Evolutionary conservation across 805 yeast genomes (phyloP).

Genomic region (Yarrowia sp.): DNA sequence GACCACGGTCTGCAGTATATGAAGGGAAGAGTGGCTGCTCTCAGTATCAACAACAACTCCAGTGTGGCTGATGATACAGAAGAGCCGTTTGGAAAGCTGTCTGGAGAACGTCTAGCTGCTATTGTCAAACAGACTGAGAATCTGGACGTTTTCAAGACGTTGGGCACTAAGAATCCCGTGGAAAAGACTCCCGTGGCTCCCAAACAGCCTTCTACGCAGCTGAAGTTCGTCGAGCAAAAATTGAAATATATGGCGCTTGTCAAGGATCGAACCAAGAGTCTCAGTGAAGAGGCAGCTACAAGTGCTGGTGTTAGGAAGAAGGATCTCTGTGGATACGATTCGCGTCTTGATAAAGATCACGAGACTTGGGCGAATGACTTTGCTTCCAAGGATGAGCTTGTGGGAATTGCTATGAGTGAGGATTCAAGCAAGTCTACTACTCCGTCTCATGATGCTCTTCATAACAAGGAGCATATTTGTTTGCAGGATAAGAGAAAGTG

Average conservation of each 20-base stretch:
- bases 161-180: slow-evolving; percentile 35
- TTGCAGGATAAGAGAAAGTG: slow-evolving; percentile 33
- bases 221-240: slow-evolving; percentile 39
- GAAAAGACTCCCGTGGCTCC: slow-evolving; percentile 19
- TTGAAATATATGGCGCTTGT: slow-evolving; percentile 40
- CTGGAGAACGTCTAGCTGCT: slow-evolving; percentile 40
- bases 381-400: slow-evolving; percentile 10
- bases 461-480: slow-evolving; percentile 30
- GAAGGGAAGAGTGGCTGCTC: slow-evolving; percentile 37
- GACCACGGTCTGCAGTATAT: slow-evolving; percentile 67
- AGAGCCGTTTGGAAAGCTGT: slow-evolving; percentile 40
- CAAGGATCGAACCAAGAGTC: slow-evolving; percentile 43
- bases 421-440: background rate
- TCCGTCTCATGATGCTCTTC: slow-evolving; percentile 10
- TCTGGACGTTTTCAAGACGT: slow-evolving; percentile 36
- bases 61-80: slow-evolving; percentile 13
- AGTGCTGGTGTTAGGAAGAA: slow-evolving; percentile 44
- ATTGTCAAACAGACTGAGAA: slow-evolving; percentile 28
- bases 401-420: background rate
- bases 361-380: background rate
- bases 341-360: slow-evolving; percentile 9
- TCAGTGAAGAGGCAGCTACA: slow-evolving; percentile 44
- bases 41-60: slow-evolving; percentile 6
- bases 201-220: slow-evolving; percentile 22
- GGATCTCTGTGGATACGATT: slow-evolving; percentile 44